Evolutionary conservation across 2,329 filamentous ascomycete genomes (phyloP), one percentile per base, ranked within the genome.

Genomic region (Sporothrix euskadiensis): DNA sequence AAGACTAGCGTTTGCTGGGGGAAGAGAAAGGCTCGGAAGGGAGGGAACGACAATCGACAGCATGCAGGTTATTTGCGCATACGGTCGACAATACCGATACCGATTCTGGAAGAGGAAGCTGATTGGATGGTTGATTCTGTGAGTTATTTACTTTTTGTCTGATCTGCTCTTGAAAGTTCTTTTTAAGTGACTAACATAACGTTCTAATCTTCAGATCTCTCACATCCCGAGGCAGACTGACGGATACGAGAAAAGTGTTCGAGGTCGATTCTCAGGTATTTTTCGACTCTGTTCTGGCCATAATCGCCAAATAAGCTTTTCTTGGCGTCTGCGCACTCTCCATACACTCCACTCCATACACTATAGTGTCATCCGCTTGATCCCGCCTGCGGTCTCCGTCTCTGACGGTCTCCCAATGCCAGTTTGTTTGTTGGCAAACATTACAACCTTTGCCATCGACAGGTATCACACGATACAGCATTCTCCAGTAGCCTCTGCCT

Each of bases 181-280:
- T 30, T 9, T 10, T 56, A 22, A 30, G 9, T 30, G 26, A 35
- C 30, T 56, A 26, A 56, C 52, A 56, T 26, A 35, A 19, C 30
- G 47, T 49, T n/a, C 63, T n/a, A 14, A 22, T 1, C 32, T 32
- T 22, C 14, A 49, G 0, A 26, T 49, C 12, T 68, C 63, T 68
- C 49, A 63, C 59, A 68, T 49, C 63, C 63, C 49, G 63, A 49
- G 41, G 63, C 35, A 49, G 41, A 49, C 39, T 49, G 63, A 9
- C 22, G 22, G 56, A 59, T 56, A 30, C 22, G 52, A 56, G 52
- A 56, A 26, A 56, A 10, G 22, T 22, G 9, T 65, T 8, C n/a
- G n/a, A n/a, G 4, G 22, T n/a, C 9, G 44, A 49, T 32, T 19
- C 5, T 19, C 57, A 61, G 19, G 12, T 61, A n/a, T 61, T 32